Evolutionary conservation across 78 protist genomes (phyloP), one percentile per base, ranked within the genome.

Genomic region (Emiliania huxleyi): DNA sequence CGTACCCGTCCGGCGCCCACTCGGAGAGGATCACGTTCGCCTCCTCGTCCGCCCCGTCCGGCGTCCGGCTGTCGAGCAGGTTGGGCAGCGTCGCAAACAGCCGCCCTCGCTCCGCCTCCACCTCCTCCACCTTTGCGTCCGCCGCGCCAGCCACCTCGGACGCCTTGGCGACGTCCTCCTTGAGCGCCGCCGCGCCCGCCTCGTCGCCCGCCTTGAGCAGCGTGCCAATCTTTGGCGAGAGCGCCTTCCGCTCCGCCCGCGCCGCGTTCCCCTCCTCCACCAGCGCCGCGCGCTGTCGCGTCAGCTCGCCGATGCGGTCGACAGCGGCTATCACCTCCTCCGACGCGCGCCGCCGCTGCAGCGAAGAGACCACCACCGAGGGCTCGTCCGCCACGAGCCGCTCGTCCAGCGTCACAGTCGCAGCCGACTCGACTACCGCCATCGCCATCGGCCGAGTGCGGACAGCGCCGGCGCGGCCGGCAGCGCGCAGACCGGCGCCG

Each of bases 161-260:
- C 56, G 56, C 35, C 56, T 2, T 19, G 25, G 89, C 89, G 23
- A 81, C 89, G 33, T 44, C 33, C 35, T 0, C 62, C 89, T 81
- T 81, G 26, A 29, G 48, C 56, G 23, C 56, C 35, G 22, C 56
- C 40, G 38, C 89, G 56, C 11, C 89, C 23, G 46, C 62, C 18
- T 0, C 23, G 38, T 81, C n/a, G 35, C 89, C 89, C 38, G 3
- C 40, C 55, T 81, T 81, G 26, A 81, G 0, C 11, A 81, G 89
- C 89, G 33, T 21, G 46, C 89, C 89, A 23, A 81, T 81, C 89
- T 81, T 25, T 0, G 89, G 42, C 33, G 89, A 81, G 89, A 81
- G 89, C n/a, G 23, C 0, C 89, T 81, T 81, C 2, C 89, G 89
- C 56, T 19, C 26, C 19, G 12, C 89, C 25, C 52, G 49, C 55